Evolutionary conservation across 202 grass and related monocot genomes (phyloP).

Genomic region (Zizania palustris): DNA sequence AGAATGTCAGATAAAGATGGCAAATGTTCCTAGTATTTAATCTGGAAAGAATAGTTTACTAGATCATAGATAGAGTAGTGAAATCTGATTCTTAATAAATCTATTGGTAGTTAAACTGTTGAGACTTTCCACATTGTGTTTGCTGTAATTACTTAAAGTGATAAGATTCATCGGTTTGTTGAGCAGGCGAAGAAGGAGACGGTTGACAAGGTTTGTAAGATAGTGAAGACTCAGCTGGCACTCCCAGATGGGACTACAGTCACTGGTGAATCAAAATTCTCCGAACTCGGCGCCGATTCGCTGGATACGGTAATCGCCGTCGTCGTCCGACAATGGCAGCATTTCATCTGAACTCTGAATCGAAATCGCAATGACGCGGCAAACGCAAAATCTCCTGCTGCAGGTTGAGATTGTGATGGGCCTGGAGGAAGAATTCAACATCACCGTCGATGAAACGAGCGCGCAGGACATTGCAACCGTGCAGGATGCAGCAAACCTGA

Average conservation of each 20-base stretch:
- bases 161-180: constrained; percentile 24
- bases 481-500: constrained; percentile 72
- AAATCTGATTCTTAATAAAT: constrained; percentile 1
- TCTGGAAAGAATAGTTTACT: background rate
- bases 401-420: constrained; percentile 92
- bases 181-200: constrained; percentile 85
- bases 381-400: constrained; percentile 2
- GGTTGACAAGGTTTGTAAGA: constrained; percentile 74
- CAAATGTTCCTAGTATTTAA: constrained; percentile 2
- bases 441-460: constrained; percentile 68
- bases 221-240: constrained; percentile 81
- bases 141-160: no score
- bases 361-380: background rate
- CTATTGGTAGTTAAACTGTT: no score
- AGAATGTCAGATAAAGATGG: no score
- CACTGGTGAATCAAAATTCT: constrained; percentile 69
- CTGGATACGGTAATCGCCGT: constrained; percentile 67
- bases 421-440: constrained; percentile 70
- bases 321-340: background rate
- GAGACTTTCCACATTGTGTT: no score
- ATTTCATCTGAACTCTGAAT: no score
- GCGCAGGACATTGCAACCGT: constrained; percentile 68
- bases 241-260: constrained; percentile 47
- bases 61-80: background rate
- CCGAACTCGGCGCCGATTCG: constrained; percentile 89